Percentiles rank a stretch among this genome's conserved stretches.
Conservation (phyloP, 495 filamentous ascomycete genomes). For the Chaetomidium leptoderma region DNA sequence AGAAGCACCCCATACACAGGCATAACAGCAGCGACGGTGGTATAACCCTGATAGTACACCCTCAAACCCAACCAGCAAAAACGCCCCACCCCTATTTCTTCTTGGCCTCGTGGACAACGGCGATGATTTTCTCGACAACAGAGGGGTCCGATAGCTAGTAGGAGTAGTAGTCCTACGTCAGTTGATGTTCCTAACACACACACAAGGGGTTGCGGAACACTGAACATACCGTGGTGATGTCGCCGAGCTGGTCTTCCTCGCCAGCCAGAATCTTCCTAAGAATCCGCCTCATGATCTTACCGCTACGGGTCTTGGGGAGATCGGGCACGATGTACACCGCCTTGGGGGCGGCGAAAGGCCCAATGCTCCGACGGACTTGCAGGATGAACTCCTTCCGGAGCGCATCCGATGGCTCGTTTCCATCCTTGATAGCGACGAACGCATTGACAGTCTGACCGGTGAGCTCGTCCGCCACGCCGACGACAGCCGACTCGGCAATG, state of each 20-base stretch:
- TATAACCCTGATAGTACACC: constrained; percentile 20
- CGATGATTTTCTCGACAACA: constrained; percentile 86
- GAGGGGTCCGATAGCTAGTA: constrained; percentile 79
- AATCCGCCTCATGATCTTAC: constrained; percentile 99
- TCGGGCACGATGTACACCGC: constrained; percentile 84
- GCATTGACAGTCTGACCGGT: constrained; percentile 97
- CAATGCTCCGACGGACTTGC: constrained; percentile 95
- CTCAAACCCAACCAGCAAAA: not conserved
- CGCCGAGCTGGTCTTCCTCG: constrained; percentile 94
- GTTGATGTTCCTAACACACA: constrained; percentile 15
- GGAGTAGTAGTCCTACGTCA: constrained; percentile 30
- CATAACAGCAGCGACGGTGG: constrained; percentile 13
- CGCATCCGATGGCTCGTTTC: constrained; percentile 70
- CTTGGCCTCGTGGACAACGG: constrained; percentile 60
- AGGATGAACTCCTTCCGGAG: constrained; percentile 87
- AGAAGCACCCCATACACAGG: not conserved
- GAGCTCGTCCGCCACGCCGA: constrained; percentile 87
- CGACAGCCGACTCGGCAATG: constrained; percentile 92
- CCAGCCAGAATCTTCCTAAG: constrained; percentile 93
- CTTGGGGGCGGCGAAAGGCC: constrained; percentile 95
- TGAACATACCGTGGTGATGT: constrained; percentile 77
- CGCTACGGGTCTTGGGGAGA: constrained; percentile 91
- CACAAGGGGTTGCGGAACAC: not conserved
- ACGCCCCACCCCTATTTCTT: constrained; percentile 39
- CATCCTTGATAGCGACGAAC: constrained; percentile 90